Conservation (phyloP, 202 grass and related monocot species). For the Tripidium arundinaceum region DNA sequence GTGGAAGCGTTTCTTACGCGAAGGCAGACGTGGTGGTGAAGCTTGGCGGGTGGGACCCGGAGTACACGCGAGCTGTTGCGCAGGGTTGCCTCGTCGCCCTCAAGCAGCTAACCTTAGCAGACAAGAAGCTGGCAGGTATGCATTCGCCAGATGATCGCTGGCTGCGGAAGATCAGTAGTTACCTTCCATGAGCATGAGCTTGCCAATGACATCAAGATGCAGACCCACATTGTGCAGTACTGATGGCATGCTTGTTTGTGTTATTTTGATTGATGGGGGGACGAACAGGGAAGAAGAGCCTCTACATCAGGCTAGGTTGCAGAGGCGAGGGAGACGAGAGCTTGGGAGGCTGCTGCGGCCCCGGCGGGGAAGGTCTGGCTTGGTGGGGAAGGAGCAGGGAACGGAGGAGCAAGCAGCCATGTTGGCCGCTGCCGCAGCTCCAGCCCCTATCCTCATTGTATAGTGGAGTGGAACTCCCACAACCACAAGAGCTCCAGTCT, state of each 20-base stretch:
- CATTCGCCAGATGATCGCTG: background rate
- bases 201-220: background rate
- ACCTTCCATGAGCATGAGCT: background rate
- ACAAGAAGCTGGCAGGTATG: conserved; percentile 87
- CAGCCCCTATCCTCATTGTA: background rate
- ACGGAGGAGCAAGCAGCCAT: conserved; percentile 40
- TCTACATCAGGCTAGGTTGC: conserved; percentile 91
- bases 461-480: background rate
- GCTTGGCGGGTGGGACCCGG: conserved; percentile 71
- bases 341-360: background rate
- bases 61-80: conserved; percentile 73
- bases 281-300: conserved; percentile 83
- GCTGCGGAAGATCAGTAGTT: background rate
- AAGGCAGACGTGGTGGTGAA: conserved; percentile 91
- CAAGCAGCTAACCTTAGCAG: conserved; percentile 79
- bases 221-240: background rate
- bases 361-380: background rate
- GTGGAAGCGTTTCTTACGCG: conserved; percentile 61
- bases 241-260: background rate
- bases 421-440: background rate
- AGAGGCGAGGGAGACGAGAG: background rate
- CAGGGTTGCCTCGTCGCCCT: conserved; percentile 81
- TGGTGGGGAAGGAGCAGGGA: conserved; percentile 23
- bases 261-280: background rate
- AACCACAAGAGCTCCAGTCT: background rate